Percentiles rank a stretch among this genome's conserved stretches.
Conservation (phyloP, 345 rosid genomes). For the Corchorus olitorius region DNA sequence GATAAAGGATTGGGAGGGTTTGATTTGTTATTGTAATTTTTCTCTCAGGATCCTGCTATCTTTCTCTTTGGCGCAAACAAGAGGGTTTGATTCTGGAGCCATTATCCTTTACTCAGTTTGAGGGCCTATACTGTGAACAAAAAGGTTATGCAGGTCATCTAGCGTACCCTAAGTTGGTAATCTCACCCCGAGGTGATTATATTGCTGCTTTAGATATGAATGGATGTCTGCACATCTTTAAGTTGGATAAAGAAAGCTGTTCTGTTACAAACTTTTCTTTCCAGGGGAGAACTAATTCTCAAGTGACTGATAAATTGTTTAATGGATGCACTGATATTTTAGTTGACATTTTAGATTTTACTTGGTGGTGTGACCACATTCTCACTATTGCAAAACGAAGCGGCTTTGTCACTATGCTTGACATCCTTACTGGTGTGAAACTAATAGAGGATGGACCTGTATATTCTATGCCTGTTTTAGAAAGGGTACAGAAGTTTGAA, state of each 20-base stretch:
- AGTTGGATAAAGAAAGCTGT: slow-evolving; percentile 48
- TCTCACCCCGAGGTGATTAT: slow-evolving; percentile 71
- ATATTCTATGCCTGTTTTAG: slow-evolving; percentile 65
- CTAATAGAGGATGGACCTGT: slow-evolving; percentile 53
- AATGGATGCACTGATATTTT: slow-evolving; percentile 35
- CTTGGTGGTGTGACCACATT: slow-evolving; percentile 92
- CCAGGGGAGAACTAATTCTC: slow-evolving; percentile 35
- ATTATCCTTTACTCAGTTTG: slow-evolving; percentile 57
- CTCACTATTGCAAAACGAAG: slow-evolving; percentile 58
- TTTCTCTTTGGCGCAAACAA: slow-evolving; percentile 73
- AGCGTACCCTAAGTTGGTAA: slow-evolving; percentile 72
- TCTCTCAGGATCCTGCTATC: slow-evolving; percentile 56
- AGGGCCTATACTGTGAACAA: slow-evolving; percentile 53
- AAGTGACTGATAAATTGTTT: slow-evolving; percentile 31
- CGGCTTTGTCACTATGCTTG: slow-evolving; percentile 58
- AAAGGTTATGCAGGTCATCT: slow-evolving; percentile 40
- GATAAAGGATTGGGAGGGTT: slow-evolving; percentile 5
- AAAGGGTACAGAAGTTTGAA: slow-evolving; percentile 50
- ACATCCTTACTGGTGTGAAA: slow-evolving; percentile 52
- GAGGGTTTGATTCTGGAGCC: slow-evolving; percentile 53
- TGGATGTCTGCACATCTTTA: slow-evolving; percentile 66
- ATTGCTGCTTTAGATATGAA: slow-evolving; percentile 70
- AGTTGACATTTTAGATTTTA: slow-evolving; percentile 60
- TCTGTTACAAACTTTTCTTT: slow-evolving; percentile 39
- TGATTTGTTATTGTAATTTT: slow-evolving; percentile 15